Evolutionary conservation across 164 flowering plant genomes (phyloP).

Genomic region (Hamamelis virginiana): DNA sequence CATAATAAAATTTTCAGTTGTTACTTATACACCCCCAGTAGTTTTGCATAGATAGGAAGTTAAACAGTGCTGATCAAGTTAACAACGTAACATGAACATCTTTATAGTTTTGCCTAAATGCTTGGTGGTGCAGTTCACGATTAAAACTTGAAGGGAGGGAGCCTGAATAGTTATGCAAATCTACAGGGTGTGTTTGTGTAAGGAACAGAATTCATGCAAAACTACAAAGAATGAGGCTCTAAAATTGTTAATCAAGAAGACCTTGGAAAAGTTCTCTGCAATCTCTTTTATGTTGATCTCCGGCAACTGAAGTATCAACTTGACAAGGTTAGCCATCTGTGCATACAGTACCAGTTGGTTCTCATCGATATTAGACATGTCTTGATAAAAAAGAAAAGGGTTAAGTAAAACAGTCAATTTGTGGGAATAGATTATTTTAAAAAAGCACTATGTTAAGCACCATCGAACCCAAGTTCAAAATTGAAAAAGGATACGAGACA

Average conservation of each 20-base stretch:
- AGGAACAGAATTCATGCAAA: neutral
- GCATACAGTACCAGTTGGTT: constrained; percentile 81
- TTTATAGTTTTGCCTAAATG: too few relatives aligned
- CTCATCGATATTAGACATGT: constrained; percentile 77
- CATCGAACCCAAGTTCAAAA: constrained; percentile 10
- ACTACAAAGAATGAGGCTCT: neutral
- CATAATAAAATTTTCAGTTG: neutral
- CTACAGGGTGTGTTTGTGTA: neutral
- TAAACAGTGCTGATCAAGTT: too few relatives aligned
- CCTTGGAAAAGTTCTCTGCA: constrained; percentile 91
- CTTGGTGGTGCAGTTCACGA: too few relatives aligned
- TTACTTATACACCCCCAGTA: too few relatives aligned
- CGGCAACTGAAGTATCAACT: constrained; percentile 66
- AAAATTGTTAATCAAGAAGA: constrained; percentile 13
- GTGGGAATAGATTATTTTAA: neutral
- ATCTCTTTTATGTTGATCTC: constrained; percentile 71
- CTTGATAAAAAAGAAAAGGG: constrained; percentile 35
- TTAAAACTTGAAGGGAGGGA: too few relatives aligned
- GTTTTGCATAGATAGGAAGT: too few relatives aligned
- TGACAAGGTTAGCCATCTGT: constrained; percentile 96
- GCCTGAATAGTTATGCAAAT: too few relatives aligned
- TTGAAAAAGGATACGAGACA: constrained; percentile 77
- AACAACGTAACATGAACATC: too few relatives aligned
- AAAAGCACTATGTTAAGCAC: neutral
- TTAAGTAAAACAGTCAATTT: constrained; percentile 26